Evolutionary conservation across 352 stramenopile genomes (phyloP).

Genomic region (Pythium plurisporium): DNA sequence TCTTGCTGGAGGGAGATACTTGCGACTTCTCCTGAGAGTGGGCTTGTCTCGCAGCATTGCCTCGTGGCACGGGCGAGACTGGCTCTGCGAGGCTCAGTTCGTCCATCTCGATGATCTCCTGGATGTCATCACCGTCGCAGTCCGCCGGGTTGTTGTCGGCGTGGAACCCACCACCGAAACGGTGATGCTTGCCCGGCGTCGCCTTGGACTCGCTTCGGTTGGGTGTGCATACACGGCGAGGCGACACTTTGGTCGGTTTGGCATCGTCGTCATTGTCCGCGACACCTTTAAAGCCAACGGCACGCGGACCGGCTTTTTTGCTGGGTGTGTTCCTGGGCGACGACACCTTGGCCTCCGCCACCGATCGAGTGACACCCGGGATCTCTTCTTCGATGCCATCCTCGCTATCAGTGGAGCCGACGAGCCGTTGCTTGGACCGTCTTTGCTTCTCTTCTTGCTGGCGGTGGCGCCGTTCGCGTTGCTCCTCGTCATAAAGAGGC

Average conservation of each 20-base stretch:
- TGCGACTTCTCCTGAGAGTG: no score
- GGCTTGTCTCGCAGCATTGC: neutral
- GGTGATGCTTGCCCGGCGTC: neutral
- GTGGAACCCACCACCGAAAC: neutral
- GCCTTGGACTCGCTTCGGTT: conserved; percentile 4
- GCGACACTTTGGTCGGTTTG: neutral
- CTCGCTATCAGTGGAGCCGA: conserved; percentile 24
- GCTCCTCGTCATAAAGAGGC: conserved; percentile 45
- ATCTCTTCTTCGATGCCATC: conserved; percentile 84
- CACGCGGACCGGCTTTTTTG: conserved; percentile 13
- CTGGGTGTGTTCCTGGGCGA: conserved; percentile 7
- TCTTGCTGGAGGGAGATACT: no score
- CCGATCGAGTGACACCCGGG: conserved; percentile 23
- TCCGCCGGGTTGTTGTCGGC: conserved; percentile 37
- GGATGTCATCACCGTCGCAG: conserved; percentile 65
- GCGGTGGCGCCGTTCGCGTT: conserved; percentile 28
- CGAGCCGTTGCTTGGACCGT: conserved; percentile 3
- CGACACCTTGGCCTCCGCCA: conserved; percentile 7
- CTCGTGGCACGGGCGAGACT: conserved; percentile 1
- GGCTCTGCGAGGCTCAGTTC: conserved; percentile 23
- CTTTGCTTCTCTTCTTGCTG: conserved; percentile 43
- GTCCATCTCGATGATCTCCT: conserved; percentile 77
- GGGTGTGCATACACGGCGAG: conserved; percentile 13
- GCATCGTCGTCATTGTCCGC: neutral
- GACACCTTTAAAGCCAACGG: conserved; percentile 1